Conservation (phyloP, 495 filamentous ascomycete species). For the Penicillium verhagenii region DNA sequence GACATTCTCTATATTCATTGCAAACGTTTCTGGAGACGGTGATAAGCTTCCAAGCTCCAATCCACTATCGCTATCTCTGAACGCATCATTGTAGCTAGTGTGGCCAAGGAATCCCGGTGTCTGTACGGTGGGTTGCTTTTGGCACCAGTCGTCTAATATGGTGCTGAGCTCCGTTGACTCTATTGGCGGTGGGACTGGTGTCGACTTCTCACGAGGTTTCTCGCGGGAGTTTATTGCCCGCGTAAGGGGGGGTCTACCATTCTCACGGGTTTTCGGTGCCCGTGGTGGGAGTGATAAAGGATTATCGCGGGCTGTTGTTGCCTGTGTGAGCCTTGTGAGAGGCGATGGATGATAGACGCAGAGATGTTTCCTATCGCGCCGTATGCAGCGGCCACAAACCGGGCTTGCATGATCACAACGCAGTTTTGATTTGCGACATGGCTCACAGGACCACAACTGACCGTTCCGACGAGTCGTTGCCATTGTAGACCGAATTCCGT, state of each 20-base stretch:
- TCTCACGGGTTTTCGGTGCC: too few relatives aligned
- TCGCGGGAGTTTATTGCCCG: neutral
- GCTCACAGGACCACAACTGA: constrained; percentile 42
- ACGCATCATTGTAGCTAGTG: constrained; percentile 43
- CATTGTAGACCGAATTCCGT: constrained; percentile 11
- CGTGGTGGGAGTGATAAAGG: too few relatives aligned
- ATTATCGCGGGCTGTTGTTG: neutral
- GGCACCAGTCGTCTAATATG: constrained; percentile 3
- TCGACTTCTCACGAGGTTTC: neutral
- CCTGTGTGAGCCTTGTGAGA: constrained; percentile 15
- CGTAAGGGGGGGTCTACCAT: too few relatives aligned
- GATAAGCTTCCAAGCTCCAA: neutral
- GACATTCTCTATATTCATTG: constrained; percentile 16
- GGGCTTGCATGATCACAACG: constrained; percentile 39
- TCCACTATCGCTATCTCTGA: constrained; percentile 14
- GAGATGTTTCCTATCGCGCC: constrained; percentile 16
- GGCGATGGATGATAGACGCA: constrained; percentile 38
- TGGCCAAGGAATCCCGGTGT: constrained; percentile 33
- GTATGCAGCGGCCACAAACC: constrained; percentile 25
- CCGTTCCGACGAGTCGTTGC: constrained; percentile 36
- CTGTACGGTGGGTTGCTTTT: constrained; percentile 6
- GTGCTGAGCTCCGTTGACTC: neutral
- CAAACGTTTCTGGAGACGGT: neutral
- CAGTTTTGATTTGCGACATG: constrained; percentile 44
- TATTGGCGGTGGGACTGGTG: neutral